A percentile compares a stretch with the other conserved stretches of the same genome.
Evolutionary conservation across 768 basidiomycete genomes (phyloP).

Genomic region (Cantharellus anzutake): DNA sequence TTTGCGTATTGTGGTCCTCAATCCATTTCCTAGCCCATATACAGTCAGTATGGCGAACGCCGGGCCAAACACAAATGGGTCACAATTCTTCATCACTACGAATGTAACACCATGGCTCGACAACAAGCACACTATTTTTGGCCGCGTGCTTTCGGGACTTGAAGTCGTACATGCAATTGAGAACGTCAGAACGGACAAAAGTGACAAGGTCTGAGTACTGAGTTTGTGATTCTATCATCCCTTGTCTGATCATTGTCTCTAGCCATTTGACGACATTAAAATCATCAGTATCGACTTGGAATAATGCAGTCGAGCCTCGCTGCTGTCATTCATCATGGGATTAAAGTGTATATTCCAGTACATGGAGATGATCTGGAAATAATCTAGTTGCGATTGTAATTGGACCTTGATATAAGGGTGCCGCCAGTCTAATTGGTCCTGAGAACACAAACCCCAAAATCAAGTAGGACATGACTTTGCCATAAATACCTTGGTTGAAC

Average conservation of each 20-base stretch:
- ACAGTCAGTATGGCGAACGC: conserved; percentile 93
- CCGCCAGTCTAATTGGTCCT: too few relatives aligned
- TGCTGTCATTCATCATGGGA: too few relatives aligned
- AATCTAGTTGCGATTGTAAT: too few relatives aligned
- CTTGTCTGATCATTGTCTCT: neutral
- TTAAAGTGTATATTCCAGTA: too few relatives aligned
- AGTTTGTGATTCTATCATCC: neutral
- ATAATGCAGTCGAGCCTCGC: neutral
- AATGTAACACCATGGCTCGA: conserved; percentile 88
- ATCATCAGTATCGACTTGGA: conserved; percentile 36
- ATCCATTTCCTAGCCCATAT: conserved; percentile 44
- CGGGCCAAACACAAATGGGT: conserved; percentile 79
- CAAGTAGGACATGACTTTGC: too few relatives aligned
- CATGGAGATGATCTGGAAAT: too few relatives aligned
- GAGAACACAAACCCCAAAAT: too few relatives aligned
- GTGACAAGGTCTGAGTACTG: conserved; percentile 32
- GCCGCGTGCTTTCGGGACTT: conserved; percentile 66
- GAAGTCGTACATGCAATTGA: conserved; percentile 88
- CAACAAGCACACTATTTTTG: conserved; percentile 85
- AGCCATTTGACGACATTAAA: conserved; percentile 82
- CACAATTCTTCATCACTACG: conserved; percentile 97
- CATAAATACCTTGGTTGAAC: too few relatives aligned
- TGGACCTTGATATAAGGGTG: too few relatives aligned
- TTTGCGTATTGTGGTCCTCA: neutral
- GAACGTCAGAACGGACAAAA: conserved; percentile 68